These are phyloP conservation scores for Phytophthora europaea DNA, from an alignment of 352 stramenopile genomes.

Conservation along the genomic window DNA sequence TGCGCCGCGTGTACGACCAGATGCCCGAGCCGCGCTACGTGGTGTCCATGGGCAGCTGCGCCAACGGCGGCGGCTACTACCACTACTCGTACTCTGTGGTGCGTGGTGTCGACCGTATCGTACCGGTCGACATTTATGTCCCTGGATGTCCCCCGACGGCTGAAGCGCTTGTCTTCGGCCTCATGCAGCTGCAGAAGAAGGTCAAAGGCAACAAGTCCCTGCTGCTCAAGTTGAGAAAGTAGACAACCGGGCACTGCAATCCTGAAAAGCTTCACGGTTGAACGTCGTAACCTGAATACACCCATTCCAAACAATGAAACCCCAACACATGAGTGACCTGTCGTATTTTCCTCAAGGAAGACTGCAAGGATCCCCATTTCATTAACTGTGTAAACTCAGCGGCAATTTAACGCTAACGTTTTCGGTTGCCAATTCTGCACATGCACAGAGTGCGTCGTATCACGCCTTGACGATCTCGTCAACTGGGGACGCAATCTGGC, in stretches of 20 bases:
- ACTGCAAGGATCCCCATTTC: neutral
- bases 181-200: conserved; percentile 17
- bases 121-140: conserved; percentile 99
- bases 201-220: conserved; percentile 20
- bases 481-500: conserved; percentile 98
- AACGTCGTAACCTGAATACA: neutral
- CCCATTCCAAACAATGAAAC: neutral
- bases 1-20: conserved; percentile 97
- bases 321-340: neutral
- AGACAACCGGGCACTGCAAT: conserved; percentile 34
- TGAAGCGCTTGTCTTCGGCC: conserved; percentile 8
- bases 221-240: conserved; percentile 95
- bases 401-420: conserved; percentile 37
- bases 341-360: neutral
- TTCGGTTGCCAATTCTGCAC: neutral
- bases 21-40: conserved; percentile 99
- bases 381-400: too few species aligned
- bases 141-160: conserved; percentile 91
- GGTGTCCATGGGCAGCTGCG: conserved; percentile 97
- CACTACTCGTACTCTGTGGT: conserved; percentile 98
- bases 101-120: conserved; percentile 95
- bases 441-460: conserved; percentile 94
- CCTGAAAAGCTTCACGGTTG: neutral
- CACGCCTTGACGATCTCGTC: conserved; percentile 98
- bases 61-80: conserved; percentile 93